These are phyloP conservation scores for Canna indica DNA, from an alignment of 176 grass and related monocot genomes.

Conservation along the genomic window DNA sequence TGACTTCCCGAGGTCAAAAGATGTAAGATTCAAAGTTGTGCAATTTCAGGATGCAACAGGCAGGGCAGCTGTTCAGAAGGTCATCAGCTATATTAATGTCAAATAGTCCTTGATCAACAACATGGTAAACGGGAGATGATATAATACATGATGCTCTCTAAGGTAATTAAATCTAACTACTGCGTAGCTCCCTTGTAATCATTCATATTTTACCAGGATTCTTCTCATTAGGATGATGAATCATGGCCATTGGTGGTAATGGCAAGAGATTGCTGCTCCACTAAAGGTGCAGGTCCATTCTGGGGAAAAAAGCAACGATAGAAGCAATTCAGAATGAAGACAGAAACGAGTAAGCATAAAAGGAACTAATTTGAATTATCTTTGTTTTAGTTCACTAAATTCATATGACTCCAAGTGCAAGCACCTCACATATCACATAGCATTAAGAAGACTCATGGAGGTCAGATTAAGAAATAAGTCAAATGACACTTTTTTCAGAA, in stretches of 20 bases:
- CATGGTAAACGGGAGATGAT: neutral
- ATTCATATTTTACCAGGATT: neutral
- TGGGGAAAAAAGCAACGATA: constrained; percentile 10
- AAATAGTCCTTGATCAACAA: neutral
- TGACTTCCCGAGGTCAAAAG: neutral
- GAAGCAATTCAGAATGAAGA: neutral
- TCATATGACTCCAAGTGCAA: constrained; percentile 8
- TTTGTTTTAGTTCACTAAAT: neutral
- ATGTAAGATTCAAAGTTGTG: neutral
- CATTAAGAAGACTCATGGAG: constrained; percentile 1
- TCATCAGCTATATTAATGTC: neutral
- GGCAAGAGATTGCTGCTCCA: constrained; percentile 22
- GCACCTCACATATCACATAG: neutral
- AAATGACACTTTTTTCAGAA: constrained; percentile 7
- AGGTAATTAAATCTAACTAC: neutral
- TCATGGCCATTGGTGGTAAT: constrained; percentile 33
- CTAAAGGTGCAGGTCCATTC: constrained; percentile 28
- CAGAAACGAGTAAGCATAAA: neutral
- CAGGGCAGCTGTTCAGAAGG: neutral
- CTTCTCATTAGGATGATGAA: constrained; percentile 14
- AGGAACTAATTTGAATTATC: neutral
- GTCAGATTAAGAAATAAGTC: neutral
- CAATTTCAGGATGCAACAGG: neutral
- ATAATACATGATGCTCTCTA: neutral
- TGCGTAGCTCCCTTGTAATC: neutral